Evolutionary conservation across 306 rosid genomes (phyloP).

Genomic region (Castanea crenata): DNA sequence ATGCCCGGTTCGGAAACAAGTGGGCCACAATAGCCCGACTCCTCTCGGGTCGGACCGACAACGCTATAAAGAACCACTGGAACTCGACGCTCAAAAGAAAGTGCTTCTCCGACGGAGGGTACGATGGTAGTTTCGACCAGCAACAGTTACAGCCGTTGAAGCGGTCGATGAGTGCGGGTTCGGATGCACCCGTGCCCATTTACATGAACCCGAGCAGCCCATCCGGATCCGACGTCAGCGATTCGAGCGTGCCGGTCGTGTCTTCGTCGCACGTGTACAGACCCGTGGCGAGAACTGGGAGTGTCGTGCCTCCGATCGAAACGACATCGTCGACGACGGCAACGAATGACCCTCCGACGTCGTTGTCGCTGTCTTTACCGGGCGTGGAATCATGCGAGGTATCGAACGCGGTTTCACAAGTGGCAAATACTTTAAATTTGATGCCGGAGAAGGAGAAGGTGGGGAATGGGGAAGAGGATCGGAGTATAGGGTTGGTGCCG

Average conservation of each 20-base stretch:
- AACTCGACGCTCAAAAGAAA: constrained; percentile 90
- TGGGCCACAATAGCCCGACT: constrained; percentile 98
- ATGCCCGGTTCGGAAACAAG: constrained; percentile 89
- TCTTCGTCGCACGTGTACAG: constrained; percentile 54
- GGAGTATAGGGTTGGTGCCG: constrained; percentile 27
- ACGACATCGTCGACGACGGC: constrained; percentile 58
- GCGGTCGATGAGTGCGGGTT: constrained; percentile 72
- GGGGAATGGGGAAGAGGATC: constrained; percentile 5
- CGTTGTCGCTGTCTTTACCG: constrained; percentile 73
- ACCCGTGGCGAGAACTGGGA: constrained; percentile 70
- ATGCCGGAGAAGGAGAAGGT: constrained; percentile 14
- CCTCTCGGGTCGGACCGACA: constrained; percentile 83
- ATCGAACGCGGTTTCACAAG: constrained; percentile 19
- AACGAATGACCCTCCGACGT: constrained; percentile 76
- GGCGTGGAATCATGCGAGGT: constrained; percentile 60
- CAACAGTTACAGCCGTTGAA: constrained; percentile 50
- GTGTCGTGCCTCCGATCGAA: constrained; percentile 59
- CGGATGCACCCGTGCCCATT: constrained; percentile 60
- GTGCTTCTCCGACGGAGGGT: constrained; percentile 39
- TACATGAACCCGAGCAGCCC: constrained; percentile 75
- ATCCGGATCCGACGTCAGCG: constrained; percentile 89
- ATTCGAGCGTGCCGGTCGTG: constrained; percentile 59
- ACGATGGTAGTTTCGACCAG: constrained; percentile 10
- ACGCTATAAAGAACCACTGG: constrained; percentile 99
- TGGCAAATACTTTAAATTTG: constrained; percentile 24